phyloP scores from a whole-genome alignment of 441 rosid species.

The Pelargonium myrrhifolium region DNA sequence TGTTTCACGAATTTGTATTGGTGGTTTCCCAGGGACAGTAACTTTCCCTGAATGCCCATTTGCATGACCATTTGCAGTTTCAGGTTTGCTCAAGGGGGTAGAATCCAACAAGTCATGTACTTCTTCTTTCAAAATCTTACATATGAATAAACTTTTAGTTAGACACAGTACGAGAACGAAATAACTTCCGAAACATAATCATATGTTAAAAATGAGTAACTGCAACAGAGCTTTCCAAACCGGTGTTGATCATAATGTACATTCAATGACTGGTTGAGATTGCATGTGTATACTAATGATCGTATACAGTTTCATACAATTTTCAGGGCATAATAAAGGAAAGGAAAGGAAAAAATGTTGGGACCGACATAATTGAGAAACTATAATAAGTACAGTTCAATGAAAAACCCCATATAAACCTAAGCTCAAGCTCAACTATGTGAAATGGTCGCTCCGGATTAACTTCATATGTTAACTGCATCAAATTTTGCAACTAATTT shows the following conservation, averaged over 20 bases:
- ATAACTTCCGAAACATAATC: neutral
- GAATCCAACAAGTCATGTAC: slow-evolving; percentile 88
- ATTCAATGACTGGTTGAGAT: neutral
- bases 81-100: slow-evolving; percentile 48
- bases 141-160: slow-evolving; percentile 23
- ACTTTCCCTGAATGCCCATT: slow-evolving; percentile 44
- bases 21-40: slow-evolving; percentile 69
- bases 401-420: neutral
- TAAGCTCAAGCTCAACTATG: neutral
- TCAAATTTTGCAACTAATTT: no score
- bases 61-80: slow-evolving; percentile 34
- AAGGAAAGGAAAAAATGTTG: neutral
- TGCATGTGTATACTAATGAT: neutral
- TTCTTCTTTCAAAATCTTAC: slow-evolving; percentile 95
- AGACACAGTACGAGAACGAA: slow-evolving; percentile 17
- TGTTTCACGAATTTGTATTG: slow-evolving; percentile 93
- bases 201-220: neutral
- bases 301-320: neutral
- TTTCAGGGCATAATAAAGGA: neutral
- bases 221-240: neutral
- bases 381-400: neutral
- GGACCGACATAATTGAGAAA: neutral
- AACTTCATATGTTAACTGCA: no score
- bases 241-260: neutral
- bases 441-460: neutral